Base-by-base conservation (phyloP, 2,329 filamentous ascomycete genomes). In the Botrytis deweyae region DNA sequence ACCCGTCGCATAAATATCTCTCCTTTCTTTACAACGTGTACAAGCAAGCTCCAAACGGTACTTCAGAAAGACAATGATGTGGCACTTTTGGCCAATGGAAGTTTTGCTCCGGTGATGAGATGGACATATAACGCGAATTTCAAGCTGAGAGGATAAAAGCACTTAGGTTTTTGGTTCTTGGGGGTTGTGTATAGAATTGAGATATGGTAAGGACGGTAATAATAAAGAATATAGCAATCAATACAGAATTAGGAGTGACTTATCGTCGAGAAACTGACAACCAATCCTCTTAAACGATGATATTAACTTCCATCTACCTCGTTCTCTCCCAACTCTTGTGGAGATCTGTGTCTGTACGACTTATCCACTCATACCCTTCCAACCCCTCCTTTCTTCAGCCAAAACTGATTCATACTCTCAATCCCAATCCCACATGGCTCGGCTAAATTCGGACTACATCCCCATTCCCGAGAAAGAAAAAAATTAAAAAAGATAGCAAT, bases 101-200 rank as follows among this genome's bases (percentile, higher is more conserved):
- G 20, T 55, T 55, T 55, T 55, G 10, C 25, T 55, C 7, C 49
- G 5, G 16, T 14, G 25, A 55, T n/a, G 49, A 55, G 49, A n/a
- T 16, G 25, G 25, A 55, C 5, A 52, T 25, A n/a, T 7, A 55
- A n/a, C 7, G 25, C n/a, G 5, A 20, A 55, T 2, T 55, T 2
- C 1, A n/a, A 2, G 25, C 3, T 1, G 12, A n/a, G 0, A 55
- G 12, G 12, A n/a, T 52, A 1, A n/a, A 16, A 14, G 2, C 25
- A n/a, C 0, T 14, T 2, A 14, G 3, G 1, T n/a, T n/a, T 10
- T 7, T 3, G 1, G 0, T 52, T 25, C 22, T 25, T 25, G 4
- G 14, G 4, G 12, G 10, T 5, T 14, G 10, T 14, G 10, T n/a
- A 20, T n/a, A 25, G 12, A n/a, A 6, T n/a, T 0, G 14, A 14